Percentiles rank a stretch among this genome's conserved stretches.
phyloP scores from a whole-genome alignment of 2,329 filamentous ascomycete genomes.

The Lachnellula occidentalis region DNA sequence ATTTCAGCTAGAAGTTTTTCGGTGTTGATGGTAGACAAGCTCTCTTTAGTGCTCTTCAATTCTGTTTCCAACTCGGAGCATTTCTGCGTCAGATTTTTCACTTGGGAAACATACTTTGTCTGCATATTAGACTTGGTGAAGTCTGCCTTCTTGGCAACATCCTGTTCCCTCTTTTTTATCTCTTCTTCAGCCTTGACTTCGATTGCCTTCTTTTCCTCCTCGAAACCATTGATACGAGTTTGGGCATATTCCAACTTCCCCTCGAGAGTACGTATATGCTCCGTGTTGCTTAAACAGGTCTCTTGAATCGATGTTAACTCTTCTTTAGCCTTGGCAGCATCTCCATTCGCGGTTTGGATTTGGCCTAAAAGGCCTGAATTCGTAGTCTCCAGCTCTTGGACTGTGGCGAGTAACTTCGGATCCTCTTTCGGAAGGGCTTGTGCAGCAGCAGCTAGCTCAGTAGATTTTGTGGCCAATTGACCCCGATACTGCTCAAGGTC shows the following conservation, averaged over 20 bases:
- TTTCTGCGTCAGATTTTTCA: constrained; percentile 14
- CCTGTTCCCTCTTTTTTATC: constrained; percentile 20
- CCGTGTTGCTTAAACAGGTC: constrained; percentile 2
- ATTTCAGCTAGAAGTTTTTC: constrained; percentile 8
- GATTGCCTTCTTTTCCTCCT: constrained; percentile 25
- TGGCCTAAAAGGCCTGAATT: constrained; percentile 24
- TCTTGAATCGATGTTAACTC: constrained; percentile 10
- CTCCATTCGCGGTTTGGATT: constrained; percentile 30
- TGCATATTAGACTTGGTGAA: constrained; percentile 10
- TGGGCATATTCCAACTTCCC: constrained; percentile 8
- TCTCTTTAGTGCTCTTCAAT: constrained; percentile 1
- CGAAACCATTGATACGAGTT: constrained; percentile 24
- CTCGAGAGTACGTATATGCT: constrained; percentile 10
- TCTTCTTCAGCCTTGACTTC: constrained; percentile 19
- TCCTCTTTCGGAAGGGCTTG: constrained; percentile 19
- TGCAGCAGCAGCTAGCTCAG: constrained; percentile 16
- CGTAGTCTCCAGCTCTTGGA: constrained; percentile 21
- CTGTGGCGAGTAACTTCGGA: constrained; percentile 11
- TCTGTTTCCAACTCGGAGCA: constrained; percentile 9
- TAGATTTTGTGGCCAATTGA: constrained; percentile 16
- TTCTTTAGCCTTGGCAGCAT: constrained; percentile 19
- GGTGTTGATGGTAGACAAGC: not conserved
- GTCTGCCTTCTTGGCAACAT: constrained; percentile 15
- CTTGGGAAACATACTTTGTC: constrained; percentile 12
- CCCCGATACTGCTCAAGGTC: constrained; percentile 15